These are phyloP conservation scores for Neonectria magnoliae DNA, from an alignment of 2,329 filamentous ascomycete genomes.

Conservation along the genomic window DNA sequence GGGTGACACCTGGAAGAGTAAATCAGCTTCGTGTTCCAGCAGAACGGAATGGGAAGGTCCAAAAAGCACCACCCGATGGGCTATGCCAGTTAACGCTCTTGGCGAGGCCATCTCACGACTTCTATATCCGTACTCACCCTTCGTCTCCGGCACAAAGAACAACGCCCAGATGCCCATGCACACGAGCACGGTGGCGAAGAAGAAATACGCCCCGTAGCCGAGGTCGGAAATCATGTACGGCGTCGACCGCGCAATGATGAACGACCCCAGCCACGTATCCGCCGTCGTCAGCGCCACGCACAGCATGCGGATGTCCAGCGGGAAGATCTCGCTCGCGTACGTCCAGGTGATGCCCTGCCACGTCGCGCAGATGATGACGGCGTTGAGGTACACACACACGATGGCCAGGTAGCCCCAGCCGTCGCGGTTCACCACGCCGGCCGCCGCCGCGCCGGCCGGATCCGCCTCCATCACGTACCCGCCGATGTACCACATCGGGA, in stretches of 20 bases:
- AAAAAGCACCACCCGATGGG: no score
- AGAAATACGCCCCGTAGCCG: conserved; percentile 62
- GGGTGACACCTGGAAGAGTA: conserved; percentile 48
- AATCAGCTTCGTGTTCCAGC: conserved; percentile 15
- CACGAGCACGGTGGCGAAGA: conserved; percentile 59
- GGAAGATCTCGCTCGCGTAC: conserved; percentile 60
- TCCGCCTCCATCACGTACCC: conserved; percentile 48
- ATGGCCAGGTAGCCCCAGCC: conserved; percentile 57
- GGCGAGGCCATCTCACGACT: neutral
- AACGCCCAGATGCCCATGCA: conserved; percentile 57
- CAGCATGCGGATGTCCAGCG: conserved; percentile 49
- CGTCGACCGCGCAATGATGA: conserved; percentile 52
- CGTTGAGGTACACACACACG: conserved; percentile 57
- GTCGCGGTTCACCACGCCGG: conserved; percentile 56
- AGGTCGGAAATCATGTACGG: conserved; percentile 54
- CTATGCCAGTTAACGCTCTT: neutral
- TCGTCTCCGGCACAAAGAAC: conserved; percentile 63
- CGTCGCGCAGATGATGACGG: conserved; percentile 50
- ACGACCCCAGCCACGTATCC: conserved; percentile 52
- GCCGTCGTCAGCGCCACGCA: conserved; percentile 49
- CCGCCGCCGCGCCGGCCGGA: conserved; percentile 51
- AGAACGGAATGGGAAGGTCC: neutral
- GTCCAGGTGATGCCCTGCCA: conserved; percentile 58
- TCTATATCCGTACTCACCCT: conserved; percentile 45
- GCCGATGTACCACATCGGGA: conserved; percentile 54